Base-by-base conservation (phyloP, 345 rosid species). In the Euclidium syriacum region DNA sequence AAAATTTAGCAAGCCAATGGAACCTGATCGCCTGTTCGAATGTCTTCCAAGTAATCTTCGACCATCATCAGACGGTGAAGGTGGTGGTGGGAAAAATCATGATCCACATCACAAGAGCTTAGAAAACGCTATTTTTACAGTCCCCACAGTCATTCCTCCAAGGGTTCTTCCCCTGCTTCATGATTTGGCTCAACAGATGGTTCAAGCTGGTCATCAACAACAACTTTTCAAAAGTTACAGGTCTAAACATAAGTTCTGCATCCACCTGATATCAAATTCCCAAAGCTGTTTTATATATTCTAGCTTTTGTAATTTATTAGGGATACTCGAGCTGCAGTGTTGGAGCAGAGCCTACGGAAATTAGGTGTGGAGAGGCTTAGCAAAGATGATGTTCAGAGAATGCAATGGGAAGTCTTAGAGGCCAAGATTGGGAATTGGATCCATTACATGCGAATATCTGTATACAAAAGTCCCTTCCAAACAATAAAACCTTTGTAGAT, bases 381-480 rank as follows among this genome's bases (percentile, higher is more conserved):
- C 74, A 94, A 90, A 74, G 97, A 94, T 60, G 97, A 90, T 65
- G 95, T 90, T 47, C 99, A 94, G 78, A 94, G 74, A 81, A 84
- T 94, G 99, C 99, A 83, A 35, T 90, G 99, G 99, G 97, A 94
- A 63, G 96, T 86, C 67, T 75, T 94, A 75, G 97, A 94, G 76
- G 91, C 97, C 19, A 94, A 94, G 77, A 94, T 94, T 48, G 97
- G 91, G 70, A 89, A 87, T 42, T 92, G 98, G 98, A 89, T 89
- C 66, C 97, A 87, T 76, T 85, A 82, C 69, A 89, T 94, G 99
- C 80, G 97, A 43, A 87, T 94, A 71, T 81, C 97, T 16, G 99
- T 94, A n/a, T n/a, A 75, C 3, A 17, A 38, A 77, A 64, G 81
- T 25, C 64, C 71, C 57, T 70, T 58, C 10, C 32, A 2, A 14